phyloP scores from a whole-genome alignment of 192 early-diverging fungal species.

The Funneliformis geosporum region DNA sequence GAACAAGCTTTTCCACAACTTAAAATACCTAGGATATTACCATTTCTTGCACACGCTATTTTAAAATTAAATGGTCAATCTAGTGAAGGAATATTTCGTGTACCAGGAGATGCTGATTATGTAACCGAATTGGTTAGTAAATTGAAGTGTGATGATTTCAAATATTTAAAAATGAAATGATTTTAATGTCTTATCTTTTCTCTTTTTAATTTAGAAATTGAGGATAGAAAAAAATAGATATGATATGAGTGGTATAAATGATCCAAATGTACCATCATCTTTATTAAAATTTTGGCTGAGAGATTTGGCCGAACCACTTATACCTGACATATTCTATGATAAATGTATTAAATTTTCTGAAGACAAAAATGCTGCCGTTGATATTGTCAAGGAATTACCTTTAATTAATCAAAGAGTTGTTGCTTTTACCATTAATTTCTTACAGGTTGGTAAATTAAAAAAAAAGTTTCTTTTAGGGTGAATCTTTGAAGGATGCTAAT shows the following conservation, averaged over 20 bases:
- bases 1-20: constrained; percentile 48
- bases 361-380: constrained; percentile 53
- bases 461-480: background rate
- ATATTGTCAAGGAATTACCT: constrained; percentile 52
- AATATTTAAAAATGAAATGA: background rate
- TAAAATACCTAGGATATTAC: constrained; percentile 78
- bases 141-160: background rate
- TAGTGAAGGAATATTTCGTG: constrained; percentile 95
- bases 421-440: constrained; percentile 77
- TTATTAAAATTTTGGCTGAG: constrained; percentile 93
- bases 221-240: constrained; percentile 84
- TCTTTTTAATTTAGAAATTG: constrained; percentile 52
- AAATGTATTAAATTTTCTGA: constrained; percentile 69
- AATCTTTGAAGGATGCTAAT: background rate
- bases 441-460: constrained; percentile 47
- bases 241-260: constrained; percentile 68
- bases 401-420: constrained; percentile 71
- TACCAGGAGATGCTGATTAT: constrained; percentile 88
- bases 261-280: constrained; percentile 91
- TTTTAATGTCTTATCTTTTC: background rate
- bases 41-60: constrained; percentile 76
- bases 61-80: constrained; percentile 70
- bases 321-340: constrained; percentile 78
- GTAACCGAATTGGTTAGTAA: constrained; percentile 70
- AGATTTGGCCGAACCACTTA: constrained; percentile 89